Evolutionary conservation across 78 protist genomes (phyloP), one percentile per base, ranked within the genome.

Genomic region (Pelomyxa schiedti): DNA sequence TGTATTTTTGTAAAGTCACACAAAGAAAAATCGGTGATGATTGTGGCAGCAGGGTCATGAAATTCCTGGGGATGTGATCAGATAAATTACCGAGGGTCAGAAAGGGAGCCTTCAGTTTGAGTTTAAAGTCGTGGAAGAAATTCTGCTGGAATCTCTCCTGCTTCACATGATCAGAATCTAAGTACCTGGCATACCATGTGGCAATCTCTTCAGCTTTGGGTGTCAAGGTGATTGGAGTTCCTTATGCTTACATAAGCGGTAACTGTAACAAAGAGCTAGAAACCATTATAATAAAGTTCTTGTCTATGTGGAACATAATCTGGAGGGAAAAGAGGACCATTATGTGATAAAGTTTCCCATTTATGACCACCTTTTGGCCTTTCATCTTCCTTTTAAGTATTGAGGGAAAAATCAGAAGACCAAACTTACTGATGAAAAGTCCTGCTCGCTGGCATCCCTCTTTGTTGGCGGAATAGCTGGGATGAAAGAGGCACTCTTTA

Each of bases 251-350:
- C 38, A 8, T 0, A 35, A 96, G 9, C 74, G 65, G 37, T 39
- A 88, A 66, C 4, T 84, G n/a, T n/a, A n/a, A n/a, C n/a, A n/a
- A n/a, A n/a, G n/a, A n/a, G n/a, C n/a, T n/a, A n/a, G n/a, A n/a
- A n/a, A n/a, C n/a, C n/a, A n/a, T n/a, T n/a, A n/a, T n/a, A n/a
- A n/a, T n/a, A n/a, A n/a, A n/a, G n/a, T n/a, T n/a, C n/a, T n/a
- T n/a, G n/a, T n/a, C n/a, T 84, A 36, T 92, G 94, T 32, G 96
- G 97, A 0, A 28, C 66, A 66, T 96, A 96, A 7, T 78, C 74
- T 3, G 96, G 96, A 26, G 99, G 89, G 71, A 96, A 93, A 7
- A 92, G 30, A 16, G 89, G 93, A 22, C 97, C 98, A 30, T 58
- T 76, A 67, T 93, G 97, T 35, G 77, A 74, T 16, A 96, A 80